A percentile compares a stretch with the other conserved stretches of the same genome.
Conservation (phyloP, 192 early-diverging fungal species). For the Dispira simplex region DNA sequence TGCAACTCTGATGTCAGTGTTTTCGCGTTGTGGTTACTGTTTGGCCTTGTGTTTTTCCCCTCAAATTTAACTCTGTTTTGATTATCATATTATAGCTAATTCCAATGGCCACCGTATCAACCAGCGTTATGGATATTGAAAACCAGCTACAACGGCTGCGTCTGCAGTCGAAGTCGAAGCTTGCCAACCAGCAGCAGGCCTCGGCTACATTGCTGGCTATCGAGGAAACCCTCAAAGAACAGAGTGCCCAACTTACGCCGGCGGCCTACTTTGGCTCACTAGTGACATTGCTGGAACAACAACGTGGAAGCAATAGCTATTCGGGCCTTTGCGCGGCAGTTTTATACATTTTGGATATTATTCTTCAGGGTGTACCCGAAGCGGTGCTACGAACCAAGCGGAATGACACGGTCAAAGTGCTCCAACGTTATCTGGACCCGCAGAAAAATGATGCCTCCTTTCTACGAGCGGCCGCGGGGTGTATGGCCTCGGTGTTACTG, state of each 20-base stretch:
- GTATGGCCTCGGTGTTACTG: conserved; percentile 59
- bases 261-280: conserved; percentile 85
- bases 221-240: conserved; percentile 70
- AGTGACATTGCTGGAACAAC: conserved; percentile 55
- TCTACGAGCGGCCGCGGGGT: conserved; percentile 58
- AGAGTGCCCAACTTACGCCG: conserved; percentile 44
- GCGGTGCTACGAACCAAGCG: conserved; percentile 47
- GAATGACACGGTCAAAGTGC: conserved; percentile 30
- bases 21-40: no score
- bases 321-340: conserved; percentile 38
- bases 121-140: background rate
- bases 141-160: conserved; percentile 20
- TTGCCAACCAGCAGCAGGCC: conserved; percentile 75
- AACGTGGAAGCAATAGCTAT: conserved; percentile 30
- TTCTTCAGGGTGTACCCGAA: conserved; percentile 46
- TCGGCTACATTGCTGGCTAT: conserved; percentile 51
- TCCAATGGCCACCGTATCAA: no score
- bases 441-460: conserved; percentile 57
- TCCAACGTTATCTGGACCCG: conserved; percentile 40
- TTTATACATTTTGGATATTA: conserved; percentile 67
- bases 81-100: no score
- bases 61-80: no score
- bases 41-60: no score
- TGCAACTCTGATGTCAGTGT: no score
- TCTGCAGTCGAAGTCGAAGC: conserved; percentile 53